Base-by-base conservation (phyloP, 768 basidiomycete genomes). In the Termitomyces sp. region DNA sequence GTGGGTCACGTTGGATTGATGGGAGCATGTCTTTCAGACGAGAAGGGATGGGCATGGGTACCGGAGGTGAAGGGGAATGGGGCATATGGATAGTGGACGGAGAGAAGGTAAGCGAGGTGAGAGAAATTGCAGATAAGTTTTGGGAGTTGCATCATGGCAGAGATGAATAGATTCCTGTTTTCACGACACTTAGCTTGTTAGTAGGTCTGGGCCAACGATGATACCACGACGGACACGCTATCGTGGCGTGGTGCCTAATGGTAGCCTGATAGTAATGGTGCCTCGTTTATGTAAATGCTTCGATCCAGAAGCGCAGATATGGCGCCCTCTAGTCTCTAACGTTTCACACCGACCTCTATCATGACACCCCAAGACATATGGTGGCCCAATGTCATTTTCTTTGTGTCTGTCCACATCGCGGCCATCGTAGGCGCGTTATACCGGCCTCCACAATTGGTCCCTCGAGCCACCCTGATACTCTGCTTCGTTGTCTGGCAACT, bases 31-130 rank as follows among this genome's bases (percentile, higher is more conserved):
- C 59, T 12, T 79, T 78, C 68, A 76, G 80, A 61, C 79, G 72
- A 12, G 74, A 77, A 10, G 82, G 81, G 0, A 85, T 92, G 83
- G 85, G 84, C 0, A 91, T 92, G 87, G 87, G 87, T 2, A 64
- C 74, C 18, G 80, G 75, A 30, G 76, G 73, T 10, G 74, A 76
- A 26, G 70, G 75, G 1, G 88, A 86, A 58, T 91, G 90, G 90
- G 72, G 73, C 0, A 67, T 89, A 1, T 93, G 89, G 90, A 74
- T 74, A 42, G 88, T 90, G 3, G 76, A 77, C 32, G 78, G 79
- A 62, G 74, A 78, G 14, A 75, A 72, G 37, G 74, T 93, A 18
- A 70, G 77, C 39, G 72, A 73, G 57, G 83, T 88, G 44, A 79
- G 82, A 65, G 66, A 74, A 37, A 72, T 80, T 20, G 76, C 77